These are phyloP conservation scores for Apostasia shenzhenica DNA, from an alignment of 106 monocot genomes.

Conservation along the genomic window DNA sequence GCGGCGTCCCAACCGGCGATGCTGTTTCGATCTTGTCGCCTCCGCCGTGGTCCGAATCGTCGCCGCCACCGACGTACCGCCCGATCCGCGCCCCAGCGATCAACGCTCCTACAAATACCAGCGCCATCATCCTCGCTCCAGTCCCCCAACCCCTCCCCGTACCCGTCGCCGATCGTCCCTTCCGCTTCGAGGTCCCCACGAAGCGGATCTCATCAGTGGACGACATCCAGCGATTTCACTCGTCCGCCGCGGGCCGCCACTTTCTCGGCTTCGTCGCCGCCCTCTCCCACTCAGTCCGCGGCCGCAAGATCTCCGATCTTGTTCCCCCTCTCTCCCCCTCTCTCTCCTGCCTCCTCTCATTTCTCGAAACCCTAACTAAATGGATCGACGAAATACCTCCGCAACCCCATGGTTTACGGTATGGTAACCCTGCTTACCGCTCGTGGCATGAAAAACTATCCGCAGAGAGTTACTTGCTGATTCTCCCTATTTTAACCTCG, in stretches of 20 bases:
- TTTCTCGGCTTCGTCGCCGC: constrained; percentile 96
- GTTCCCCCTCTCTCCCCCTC: constrained; percentile 29
- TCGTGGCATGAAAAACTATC: constrained; percentile 54
- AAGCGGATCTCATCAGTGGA: constrained; percentile 64
- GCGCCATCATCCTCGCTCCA: constrained; percentile 68
- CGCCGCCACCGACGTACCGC: constrained; percentile 72
- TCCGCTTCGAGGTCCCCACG: constrained; percentile 40
- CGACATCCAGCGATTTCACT: constrained; percentile 60
- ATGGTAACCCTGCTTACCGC: constrained; percentile 93
- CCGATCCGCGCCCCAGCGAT: constrained; percentile 85
- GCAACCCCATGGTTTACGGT: constrained; percentile 52
- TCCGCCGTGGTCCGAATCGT: constrained; percentile 17
- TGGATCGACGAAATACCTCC: constrained; percentile 59
- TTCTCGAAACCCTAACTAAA: constrained; percentile 34
- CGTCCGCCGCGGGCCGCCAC: constrained; percentile 48
- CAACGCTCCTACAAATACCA: constrained; percentile 69
- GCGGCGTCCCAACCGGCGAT: constrained; percentile 34
- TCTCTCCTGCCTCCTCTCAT: constrained; percentile 33
- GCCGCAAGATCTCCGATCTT: constrained; percentile 76
- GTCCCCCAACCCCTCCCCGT: constrained; percentile 80
- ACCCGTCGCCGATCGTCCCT: constrained; percentile 31
- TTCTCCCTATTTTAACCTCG: constrained; percentile 22
- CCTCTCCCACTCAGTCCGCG: constrained; percentile 70
- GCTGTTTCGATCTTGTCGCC: constrained; percentile 3
- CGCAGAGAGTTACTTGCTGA: constrained; percentile 15